Conservation (phyloP, 208 protist species). For the Leishmania lainsoni region DNA sequence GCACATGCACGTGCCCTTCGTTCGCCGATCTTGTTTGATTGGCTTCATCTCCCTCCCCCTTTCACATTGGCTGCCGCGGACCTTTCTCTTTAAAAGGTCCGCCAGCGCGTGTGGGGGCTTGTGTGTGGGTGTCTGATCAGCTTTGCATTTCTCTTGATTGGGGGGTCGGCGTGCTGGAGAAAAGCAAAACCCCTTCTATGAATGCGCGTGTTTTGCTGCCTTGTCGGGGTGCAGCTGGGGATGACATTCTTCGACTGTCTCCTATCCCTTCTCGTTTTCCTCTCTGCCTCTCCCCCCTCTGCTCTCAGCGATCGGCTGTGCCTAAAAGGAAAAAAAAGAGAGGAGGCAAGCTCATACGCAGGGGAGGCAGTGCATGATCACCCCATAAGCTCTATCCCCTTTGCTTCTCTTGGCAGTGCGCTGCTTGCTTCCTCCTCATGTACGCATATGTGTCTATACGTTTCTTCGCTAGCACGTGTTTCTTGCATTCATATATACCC, state of each 20-base stretch:
- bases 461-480: not conserved
- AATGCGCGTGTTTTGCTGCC: not conserved
- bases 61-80: not conserved
- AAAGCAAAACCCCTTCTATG: not conserved
- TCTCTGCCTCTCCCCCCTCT: not conserved
- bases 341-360: not conserved
- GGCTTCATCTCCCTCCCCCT: not conserved
- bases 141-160: constrained; percentile 1
- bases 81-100: not conserved
- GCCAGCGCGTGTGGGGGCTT: not conserved
- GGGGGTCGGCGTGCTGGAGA: not conserved
- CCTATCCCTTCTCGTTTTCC: not conserved
- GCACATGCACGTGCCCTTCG: not conserved
- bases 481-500: not conserved
- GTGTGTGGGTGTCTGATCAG: not conserved
- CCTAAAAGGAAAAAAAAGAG: not conserved
- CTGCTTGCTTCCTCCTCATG: not conserved
- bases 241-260: not conserved
- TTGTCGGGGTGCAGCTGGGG: not conserved
- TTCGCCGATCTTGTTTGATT: not conserved
- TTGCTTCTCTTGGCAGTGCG: not conserved
- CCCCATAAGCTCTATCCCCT: not conserved
- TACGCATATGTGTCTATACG: not conserved
- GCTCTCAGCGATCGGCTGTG: not conserved
- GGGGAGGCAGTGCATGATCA: no score